A percentile compares a stretch with the other conserved stretches of the same genome.
Evolutionary conservation across 306 rosid species (phyloP).

Genomic region (Canavalia gladiata): DNA sequence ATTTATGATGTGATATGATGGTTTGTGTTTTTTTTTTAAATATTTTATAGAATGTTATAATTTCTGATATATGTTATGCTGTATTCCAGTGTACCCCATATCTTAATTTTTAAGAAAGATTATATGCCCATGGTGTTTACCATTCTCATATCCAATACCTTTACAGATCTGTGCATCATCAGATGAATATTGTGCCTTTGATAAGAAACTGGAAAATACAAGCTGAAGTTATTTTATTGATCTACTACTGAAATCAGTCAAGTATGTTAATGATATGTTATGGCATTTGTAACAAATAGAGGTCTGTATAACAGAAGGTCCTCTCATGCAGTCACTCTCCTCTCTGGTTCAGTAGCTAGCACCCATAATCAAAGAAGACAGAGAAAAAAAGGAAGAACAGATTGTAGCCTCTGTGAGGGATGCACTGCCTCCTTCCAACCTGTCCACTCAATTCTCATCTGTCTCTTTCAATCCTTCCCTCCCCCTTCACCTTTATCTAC

Average conservation of each 20-base stretch:
- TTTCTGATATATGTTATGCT: background rate
- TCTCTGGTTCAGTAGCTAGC: background rate
- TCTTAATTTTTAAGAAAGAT: background rate
- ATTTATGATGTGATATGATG: background rate
- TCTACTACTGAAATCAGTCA: background rate
- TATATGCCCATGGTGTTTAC: background rate
- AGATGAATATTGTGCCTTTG: background rate
- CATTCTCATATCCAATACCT: background rate
- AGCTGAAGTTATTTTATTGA: background rate
- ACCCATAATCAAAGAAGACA: background rate
- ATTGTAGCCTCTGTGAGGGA: background rate
- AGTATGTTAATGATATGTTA: background rate
- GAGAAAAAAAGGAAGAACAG: background rate
- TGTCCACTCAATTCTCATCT: background rate
- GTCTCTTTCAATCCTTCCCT: background rate
- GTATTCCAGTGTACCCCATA: background rate
- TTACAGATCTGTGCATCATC: background rate
- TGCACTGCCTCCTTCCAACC: background rate
- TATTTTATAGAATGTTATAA: background rate
- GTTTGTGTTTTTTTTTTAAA: background rate
- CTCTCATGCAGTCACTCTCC: background rate
- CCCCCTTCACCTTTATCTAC: background rate
- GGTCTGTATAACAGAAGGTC: background rate
- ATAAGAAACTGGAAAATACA: background rate
- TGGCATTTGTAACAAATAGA: background rate